Evolutionary conservation across 495 filamentous ascomycete species (phyloP).

Genomic region (Lasiosphaeria miniovina): DNA sequence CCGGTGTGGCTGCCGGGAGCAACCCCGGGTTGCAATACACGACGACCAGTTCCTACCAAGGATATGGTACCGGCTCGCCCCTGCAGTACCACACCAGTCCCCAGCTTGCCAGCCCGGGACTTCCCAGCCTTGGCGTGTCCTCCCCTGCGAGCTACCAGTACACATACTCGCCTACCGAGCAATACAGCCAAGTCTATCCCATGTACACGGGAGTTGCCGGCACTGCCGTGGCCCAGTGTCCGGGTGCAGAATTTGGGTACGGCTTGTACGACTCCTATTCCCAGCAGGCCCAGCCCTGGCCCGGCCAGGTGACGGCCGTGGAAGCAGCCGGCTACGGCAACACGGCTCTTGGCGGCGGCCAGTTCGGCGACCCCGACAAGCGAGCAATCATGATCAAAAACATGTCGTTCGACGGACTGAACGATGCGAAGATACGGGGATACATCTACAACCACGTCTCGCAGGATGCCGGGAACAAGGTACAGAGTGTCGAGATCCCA

Average conservation of each 20-base stretch:
- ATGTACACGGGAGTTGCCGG: neutral
- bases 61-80: too few species aligned
- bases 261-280: neutral
- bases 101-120: too few species aligned
- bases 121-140: neutral
- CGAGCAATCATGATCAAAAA: neutral
- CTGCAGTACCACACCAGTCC: too few species aligned
- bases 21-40: too few species aligned
- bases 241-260: neutral
- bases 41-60: too few species aligned
- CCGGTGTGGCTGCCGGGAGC: too few species aligned
- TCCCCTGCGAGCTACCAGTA: neutral
- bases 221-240: neutral
- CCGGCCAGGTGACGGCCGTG: neutral
- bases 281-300: neutral
- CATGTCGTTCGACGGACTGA: neutral
- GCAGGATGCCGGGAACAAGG: neutral
- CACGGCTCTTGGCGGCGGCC: neutral
- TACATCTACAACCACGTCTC: neutral
- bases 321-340: neutral
- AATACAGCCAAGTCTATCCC: neutral
- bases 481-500: neutral
- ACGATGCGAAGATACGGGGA: neutral
- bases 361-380: neutral
- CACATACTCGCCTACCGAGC: neutral